Evolutionary conservation across 306 rosid genomes (phyloP).

Genomic region (Cajanus cajan): DNA sequence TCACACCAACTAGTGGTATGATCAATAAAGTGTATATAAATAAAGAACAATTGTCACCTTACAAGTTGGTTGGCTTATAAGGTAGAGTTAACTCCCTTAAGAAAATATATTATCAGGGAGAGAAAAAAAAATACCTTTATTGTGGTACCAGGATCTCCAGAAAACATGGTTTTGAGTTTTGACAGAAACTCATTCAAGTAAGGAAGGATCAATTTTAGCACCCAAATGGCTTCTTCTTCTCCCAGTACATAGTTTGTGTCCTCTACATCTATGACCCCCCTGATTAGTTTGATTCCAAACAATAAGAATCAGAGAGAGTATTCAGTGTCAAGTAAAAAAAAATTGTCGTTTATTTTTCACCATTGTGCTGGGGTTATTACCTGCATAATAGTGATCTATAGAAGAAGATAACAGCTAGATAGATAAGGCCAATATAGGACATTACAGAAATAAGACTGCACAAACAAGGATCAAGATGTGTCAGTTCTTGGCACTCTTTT

Average conservation of each 20-base stretch:
- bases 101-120: not conserved
- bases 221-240: conserved; percentile 77
- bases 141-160: conserved; percentile 83
- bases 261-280: conserved; percentile 53
- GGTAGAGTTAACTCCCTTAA: no score
- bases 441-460: conserved; percentile 66
- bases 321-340: not conserved
- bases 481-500: conserved; percentile 26
- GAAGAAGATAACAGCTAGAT: conserved; percentile 67
- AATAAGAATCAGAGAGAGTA: not conserved
- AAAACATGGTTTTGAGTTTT: conserved; percentile 68
- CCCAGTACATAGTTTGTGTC: conserved; percentile 52
- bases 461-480: conserved; percentile 9
- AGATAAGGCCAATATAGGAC: conserved; percentile 69
- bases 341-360: not conserved
- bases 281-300: conserved; percentile 26
- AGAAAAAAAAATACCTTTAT: conserved; percentile 50
- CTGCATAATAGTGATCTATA: conserved; percentile 70
- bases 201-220: conserved; percentile 60
- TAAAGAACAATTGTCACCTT: no score
- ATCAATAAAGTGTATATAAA: no score
- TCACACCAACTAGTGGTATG: no score
- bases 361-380: conserved; percentile 29
- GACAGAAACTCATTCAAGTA: conserved; percentile 65
- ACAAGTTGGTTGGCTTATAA: no score